Percentiles rank a stretch among this genome's conserved stretches.
These are phyloP conservation scores for Pezicula radicicola DNA, from an alignment of 2,329 filamentous ascomycete genomes.

Conservation along the genomic window DNA sequence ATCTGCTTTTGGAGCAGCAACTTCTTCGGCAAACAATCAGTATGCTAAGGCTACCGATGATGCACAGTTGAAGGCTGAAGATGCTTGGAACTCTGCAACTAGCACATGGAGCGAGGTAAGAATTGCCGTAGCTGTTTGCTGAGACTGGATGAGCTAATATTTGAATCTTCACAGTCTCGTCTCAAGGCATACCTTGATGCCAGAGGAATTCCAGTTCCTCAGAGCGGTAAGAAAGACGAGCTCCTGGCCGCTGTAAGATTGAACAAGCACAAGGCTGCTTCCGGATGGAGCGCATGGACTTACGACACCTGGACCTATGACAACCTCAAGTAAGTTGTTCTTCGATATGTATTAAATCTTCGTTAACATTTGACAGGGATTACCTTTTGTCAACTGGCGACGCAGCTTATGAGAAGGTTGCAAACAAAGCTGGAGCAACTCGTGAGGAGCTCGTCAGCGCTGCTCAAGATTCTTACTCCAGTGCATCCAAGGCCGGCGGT, in stretches of 20 bases:
- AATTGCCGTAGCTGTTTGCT: not conserved
- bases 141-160: not conserved
- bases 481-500: slow-evolving; percentile 57
- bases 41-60: slow-evolving; percentile 74
- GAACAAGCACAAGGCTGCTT: slow-evolving; percentile 66
- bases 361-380: slow-evolving; percentile 18
- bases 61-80: slow-evolving; percentile 57
- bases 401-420: slow-evolving; percentile 53
- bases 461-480: slow-evolving; percentile 57
- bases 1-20: slow-evolving; percentile 67
- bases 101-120: slow-evolving; percentile 64
- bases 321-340: slow-evolving; percentile 56
- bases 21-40: slow-evolving; percentile 71
- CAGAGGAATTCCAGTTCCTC: slow-evolving; percentile 72
- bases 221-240: slow-evolving; percentile 67
- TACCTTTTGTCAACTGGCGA: slow-evolving; percentile 53
- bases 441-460: slow-evolving; percentile 72
- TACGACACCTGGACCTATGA: slow-evolving; percentile 75
- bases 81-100: slow-evolving; percentile 63
- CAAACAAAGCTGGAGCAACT: slow-evolving; percentile 60
- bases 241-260: slow-evolving; percentile 73
- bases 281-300: slow-evolving; percentile 70
- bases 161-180: slow-evolving; percentile 37
- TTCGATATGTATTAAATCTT: not conserved
- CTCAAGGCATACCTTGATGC: slow-evolving; percentile 77